Evolutionary conservation across 2,329 filamentous ascomycete genomes (phyloP), one percentile per base, ranked within the genome.

Genomic region (Lecanosticta acicola): DNA sequence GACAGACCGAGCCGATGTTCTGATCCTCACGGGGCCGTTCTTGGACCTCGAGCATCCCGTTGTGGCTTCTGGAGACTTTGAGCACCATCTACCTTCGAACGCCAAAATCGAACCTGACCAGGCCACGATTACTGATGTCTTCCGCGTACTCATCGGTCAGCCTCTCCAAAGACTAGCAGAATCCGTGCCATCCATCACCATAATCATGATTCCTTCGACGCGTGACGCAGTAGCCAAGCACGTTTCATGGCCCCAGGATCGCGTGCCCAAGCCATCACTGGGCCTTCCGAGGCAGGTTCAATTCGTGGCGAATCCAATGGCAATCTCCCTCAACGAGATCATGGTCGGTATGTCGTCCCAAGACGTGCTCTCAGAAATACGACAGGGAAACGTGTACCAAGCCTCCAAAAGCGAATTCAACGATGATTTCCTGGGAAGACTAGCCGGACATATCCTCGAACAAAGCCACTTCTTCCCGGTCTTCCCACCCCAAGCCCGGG

Each of bases 401-500:
- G 87, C 84, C n/a, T 83, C 81, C 0, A 85, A 93, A 58, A 71
- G 86, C 2, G 73, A 94, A 2, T 87, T 81, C 55, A 49, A 53
- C 32, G 57, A 59, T 0, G 81, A 86, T 55, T 59, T 86, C 19
- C 73, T 91, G 59, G 80, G 82, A 13, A 72, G 91, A n/a, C 68
- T 90, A 38, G 80, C 85, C 4, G 77, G 81, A 16, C 84, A 93
- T 56, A 67, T 98, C 14, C 79, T 98, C 46, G 85, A 95, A 67
- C 93, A 97, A 69, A 75, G 90, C 4, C 89, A 93, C 62, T 97
- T 90, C 67, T 88, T 88, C 59, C 93, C 93, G 0, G 69, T 97
- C 1, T 96, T 90, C 61, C 93, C 93, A 4, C 83, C 91, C 0
- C 77, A 82, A 10, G 81, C 85, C 41, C 76, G 89, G 39, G 75